These are phyloP conservation scores for Penicillium oxalicum DNA, from an alignment of 2,329 filamentous ascomycete species.

Conservation along the genomic window DNA sequence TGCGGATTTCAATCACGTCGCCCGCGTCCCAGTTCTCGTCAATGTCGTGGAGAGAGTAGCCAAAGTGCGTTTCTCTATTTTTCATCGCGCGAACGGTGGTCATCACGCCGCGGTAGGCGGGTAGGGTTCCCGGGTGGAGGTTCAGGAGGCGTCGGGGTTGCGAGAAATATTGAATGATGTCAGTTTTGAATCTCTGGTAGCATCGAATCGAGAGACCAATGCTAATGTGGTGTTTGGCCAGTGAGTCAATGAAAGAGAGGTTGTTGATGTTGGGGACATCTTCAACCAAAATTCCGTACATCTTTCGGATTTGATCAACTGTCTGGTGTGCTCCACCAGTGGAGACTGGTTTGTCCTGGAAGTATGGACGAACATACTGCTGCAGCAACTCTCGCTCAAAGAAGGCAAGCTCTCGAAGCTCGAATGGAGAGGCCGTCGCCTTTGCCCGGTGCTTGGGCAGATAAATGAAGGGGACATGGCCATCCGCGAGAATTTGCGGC, in stretches of 20 bases:
- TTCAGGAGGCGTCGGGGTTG: slow-evolving; percentile 1
- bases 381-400: not conserved
- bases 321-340: not conserved
- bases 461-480: not conserved
- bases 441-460: not conserved
- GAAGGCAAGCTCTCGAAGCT: not conserved
- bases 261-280: slow-evolving; percentile 1
- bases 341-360: not conserved
- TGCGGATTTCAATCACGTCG: not conserved
- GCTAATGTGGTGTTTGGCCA: not conserved
- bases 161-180: slow-evolving; percentile 1
- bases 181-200: not conserved
- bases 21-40: slow-evolving; percentile 3
- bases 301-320: not conserved
- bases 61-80: slow-evolving; percentile 4
- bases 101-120: slow-evolving; percentile 3
- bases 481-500: not conserved
- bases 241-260: not conserved
- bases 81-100: slow-evolving; percentile 4
- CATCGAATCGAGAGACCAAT: not conserved
- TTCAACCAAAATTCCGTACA: not conserved
- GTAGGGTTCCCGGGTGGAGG: not conserved
- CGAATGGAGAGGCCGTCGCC: not conserved
- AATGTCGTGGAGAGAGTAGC: slow-evolving; percentile 5
- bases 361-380: not conserved